Base-by-base conservation (phyloP, 441 rosid genomes). In the Omphalea diandra region DNA sequence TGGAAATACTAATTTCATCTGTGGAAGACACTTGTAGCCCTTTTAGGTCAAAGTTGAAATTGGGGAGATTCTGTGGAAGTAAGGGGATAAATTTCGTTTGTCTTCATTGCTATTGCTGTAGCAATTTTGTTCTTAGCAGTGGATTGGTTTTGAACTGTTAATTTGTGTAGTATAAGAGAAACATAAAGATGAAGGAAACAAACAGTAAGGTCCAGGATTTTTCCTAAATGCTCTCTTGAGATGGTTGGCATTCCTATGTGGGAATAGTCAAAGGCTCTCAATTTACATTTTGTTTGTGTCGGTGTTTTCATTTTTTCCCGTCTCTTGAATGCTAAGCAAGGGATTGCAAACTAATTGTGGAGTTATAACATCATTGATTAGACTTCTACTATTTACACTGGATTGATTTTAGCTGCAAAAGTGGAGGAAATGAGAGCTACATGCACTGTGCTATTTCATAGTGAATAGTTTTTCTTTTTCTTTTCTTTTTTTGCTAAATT, bases 1-100 rank as follows among this genome's bases (percentile, higher is more conserved):
- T 54, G 7, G 11, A 24, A 62, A 26, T 63, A 24, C 32, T 26
- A 63, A 63, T 63, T 63, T 62, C 35, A 26, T 62, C 20, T 18
- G 18, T 4, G 41, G 24, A 31, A 10, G 40, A 15, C n/a, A 7
- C 22, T 20, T 59, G 18, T 59, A 17, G n/a, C 22, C 20, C 9
- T 18, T 18, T 47, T 47, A n/a, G 54, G 54, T 6, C 9, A 22
- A 47, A 10, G 36, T 35, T 33, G 36, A n/a, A 20, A 35, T 59
- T 2, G 5, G 33, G 20, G 35, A 27, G 7, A 27, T 26, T 54
- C 14, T 11, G 18, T 54, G 22, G 17, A 24, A 24, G 8, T 49
- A 18, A 29, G 60, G 14, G n/a, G n/a, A 55, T 12, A 15, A 29
- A 27, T 55, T 5, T 55, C n/a, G 2, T 5, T 26, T 26, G 6